Percentiles rank a stretch among this genome's conserved stretches.
Conservation (phyloP, 1,139 yeast genomes). For the Wickerhamomyces sp. region DNA sequence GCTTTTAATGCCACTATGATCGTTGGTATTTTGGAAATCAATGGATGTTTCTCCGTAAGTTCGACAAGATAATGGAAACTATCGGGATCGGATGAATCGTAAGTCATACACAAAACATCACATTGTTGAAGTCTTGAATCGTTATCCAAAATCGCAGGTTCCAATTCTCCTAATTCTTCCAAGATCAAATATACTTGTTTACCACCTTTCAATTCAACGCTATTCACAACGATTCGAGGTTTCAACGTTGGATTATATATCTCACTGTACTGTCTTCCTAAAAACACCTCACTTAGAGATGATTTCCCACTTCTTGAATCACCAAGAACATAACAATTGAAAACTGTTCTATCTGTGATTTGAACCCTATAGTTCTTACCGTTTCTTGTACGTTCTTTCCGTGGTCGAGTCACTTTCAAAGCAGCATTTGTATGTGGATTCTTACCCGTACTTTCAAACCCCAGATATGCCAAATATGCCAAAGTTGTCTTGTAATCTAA, state of each 20-base stretch:
- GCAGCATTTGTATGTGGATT: conserved; percentile 42
- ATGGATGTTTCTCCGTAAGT: conserved; percentile 51
- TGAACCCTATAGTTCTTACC: conserved; percentile 65
- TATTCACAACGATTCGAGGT: conserved; percentile 80
- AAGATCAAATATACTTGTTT: conserved; percentile 88
- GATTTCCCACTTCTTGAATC: conserved; percentile 84
- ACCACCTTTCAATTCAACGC: conserved; percentile 92
- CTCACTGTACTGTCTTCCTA: conserved; percentile 69
- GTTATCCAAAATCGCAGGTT: conserved; percentile 75
- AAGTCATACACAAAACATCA: conserved; percentile 84
- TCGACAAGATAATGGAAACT: conserved; percentile 81
- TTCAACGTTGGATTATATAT: conserved; percentile 76
- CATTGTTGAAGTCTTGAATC: conserved; percentile 71
- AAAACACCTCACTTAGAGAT: conserved; percentile 73
- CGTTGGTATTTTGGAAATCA: conserved; percentile 68
- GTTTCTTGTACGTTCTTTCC: conserved; percentile 58
- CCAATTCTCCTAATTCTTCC: conserved; percentile 86
- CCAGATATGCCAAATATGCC: conserved; percentile 84
- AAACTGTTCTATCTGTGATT: conserved; percentile 80
- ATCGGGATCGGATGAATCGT: conserved; percentile 94
- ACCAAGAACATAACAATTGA: conserved; percentile 84
- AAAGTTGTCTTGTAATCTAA: conserved; percentile 78
- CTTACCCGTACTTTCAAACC: conserved; percentile 52
- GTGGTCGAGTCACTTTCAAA: conserved; percentile 73
- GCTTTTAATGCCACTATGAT: conserved; percentile 92